Conservation (phyloP, 805 yeast genomes). For the Ogataea allantospora region DNA sequence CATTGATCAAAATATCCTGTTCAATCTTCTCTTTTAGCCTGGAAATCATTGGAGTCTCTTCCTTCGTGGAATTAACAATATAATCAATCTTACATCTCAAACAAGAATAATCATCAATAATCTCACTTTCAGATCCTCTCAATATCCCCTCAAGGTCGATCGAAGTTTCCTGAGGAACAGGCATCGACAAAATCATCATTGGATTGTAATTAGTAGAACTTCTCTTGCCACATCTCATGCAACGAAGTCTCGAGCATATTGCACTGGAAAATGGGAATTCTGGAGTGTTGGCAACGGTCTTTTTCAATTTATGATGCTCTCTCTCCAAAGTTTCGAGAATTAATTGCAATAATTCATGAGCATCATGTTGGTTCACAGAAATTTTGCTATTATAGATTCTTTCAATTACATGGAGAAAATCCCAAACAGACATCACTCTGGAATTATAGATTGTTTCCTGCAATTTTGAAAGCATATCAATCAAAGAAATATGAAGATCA, state of each 20-base stretch:
- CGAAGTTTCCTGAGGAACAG: constrained; percentile 57
- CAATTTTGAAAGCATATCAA: constrained; percentile 50
- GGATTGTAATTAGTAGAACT: constrained; percentile 60
- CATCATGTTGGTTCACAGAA: constrained; percentile 86
- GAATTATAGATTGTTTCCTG: constrained; percentile 59
- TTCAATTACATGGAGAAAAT: constrained; percentile 72
- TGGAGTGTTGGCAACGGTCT: constrained; percentile 42
- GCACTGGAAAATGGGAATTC: constrained; percentile 74
- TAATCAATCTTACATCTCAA: constrained; percentile 58
- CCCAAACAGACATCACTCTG: constrained; percentile 70
- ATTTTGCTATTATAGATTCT: constrained; percentile 68
- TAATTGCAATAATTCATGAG: constrained; percentile 86
- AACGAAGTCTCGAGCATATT: constrained; percentile 62
- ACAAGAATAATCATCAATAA: constrained; percentile 80
- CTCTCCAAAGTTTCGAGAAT: constrained; percentile 73
- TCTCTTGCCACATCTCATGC: constrained; percentile 61
- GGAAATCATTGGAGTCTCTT: constrained; percentile 34
- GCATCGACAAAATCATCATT: constrained; percentile 69
- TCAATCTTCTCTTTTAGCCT: constrained; percentile 38
- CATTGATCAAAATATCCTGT: constrained; percentile 52
- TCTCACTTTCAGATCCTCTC: constrained; percentile 56
- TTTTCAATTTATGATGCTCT: constrained; percentile 51
- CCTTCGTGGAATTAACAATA: constrained; percentile 35
- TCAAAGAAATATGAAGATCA: constrained; percentile 57
- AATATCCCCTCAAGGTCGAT: constrained; percentile 50